phyloP scores from a whole-genome alignment of 257 asterid genomes.

The Lavandula angustifolia region DNA sequence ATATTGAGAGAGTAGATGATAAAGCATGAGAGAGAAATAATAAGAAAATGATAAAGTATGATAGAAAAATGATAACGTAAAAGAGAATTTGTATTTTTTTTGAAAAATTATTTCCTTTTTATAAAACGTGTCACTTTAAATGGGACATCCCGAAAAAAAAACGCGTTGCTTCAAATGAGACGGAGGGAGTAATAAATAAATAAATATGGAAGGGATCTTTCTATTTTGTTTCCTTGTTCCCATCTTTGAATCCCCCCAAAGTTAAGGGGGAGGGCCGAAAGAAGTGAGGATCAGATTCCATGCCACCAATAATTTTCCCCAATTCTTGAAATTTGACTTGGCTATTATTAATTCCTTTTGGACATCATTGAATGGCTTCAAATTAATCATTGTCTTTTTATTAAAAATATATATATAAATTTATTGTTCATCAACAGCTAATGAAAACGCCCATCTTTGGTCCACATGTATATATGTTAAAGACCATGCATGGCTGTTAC shows the following conservation, averaged over 20 bases:
- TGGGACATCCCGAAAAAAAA: too few relatives aligned
- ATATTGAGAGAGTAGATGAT: too few relatives aligned
- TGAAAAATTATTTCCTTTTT: too few relatives aligned
- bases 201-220: neutral
- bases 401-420: too few relatives aligned
- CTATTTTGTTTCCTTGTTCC: conserved; percentile 11
- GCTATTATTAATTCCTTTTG: conserved; percentile 1
- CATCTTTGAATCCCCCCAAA: conserved; percentile 30
- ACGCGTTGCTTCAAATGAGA: too few relatives aligned
- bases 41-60: too few relatives aligned
- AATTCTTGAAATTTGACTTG: conserved; percentile 7
- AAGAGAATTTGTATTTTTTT: too few relatives aligned
- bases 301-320: too few relatives aligned
- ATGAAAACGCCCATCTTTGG: conserved; percentile 23
- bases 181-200: too few relatives aligned
- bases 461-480: conserved; percentile 20
- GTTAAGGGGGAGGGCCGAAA: conserved; percentile 17
- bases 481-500: conserved; percentile 6
- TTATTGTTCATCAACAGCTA: conserved; percentile 19
- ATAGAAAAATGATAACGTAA: too few relatives aligned
- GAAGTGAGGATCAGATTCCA: conserved; percentile 31
- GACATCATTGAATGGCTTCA: conserved; percentile 7
- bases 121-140: too few relatives aligned
- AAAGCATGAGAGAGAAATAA: too few relatives aligned
- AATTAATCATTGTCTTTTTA: conserved; percentile 1